phyloP scores from a whole-genome alignment of 495 filamentous ascomycete species.

The Neurospora terricola region DNA sequence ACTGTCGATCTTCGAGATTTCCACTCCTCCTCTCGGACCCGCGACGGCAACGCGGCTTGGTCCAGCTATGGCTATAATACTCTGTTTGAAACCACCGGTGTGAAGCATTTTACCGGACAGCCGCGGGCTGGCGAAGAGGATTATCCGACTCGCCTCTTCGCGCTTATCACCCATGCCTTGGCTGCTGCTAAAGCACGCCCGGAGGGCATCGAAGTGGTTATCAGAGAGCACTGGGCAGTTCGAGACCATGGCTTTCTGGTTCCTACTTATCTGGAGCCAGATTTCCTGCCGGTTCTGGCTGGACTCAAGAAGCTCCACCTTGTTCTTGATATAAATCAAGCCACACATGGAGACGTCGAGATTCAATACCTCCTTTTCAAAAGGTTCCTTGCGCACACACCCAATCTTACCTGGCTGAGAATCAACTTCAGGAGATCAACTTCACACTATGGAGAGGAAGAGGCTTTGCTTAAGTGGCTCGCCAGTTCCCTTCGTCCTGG shows the following conservation, averaged over 20 bases:
- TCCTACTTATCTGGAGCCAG: conserved; percentile 17
- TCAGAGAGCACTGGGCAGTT: conserved; percentile 15
- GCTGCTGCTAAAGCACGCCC: conserved; percentile 21
- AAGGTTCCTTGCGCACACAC: conserved; percentile 18
- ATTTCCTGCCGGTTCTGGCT: conserved; percentile 18
- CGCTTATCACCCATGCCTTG: conserved; percentile 24
- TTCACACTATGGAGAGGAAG: neutral
- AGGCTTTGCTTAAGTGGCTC: neutral
- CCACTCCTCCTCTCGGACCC: conserved; percentile 20
- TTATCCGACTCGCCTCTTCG: conserved; percentile 15
- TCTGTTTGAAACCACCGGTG: conserved; percentile 6
- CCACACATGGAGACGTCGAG: neutral
- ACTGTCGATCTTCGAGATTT: conserved; percentile 42
- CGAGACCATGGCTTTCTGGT: conserved; percentile 24
- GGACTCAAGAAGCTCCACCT: conserved; percentile 31
- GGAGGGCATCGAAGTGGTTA: conserved; percentile 28
- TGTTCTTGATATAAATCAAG: conserved; percentile 1
- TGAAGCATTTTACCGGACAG: neutral
- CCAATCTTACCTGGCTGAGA: conserved; percentile 27
- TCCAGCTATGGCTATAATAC: conserved; percentile 27
- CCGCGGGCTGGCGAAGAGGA: neutral
- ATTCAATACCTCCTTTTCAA: conserved; percentile 3
- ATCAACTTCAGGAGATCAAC: conserved; percentile 18
- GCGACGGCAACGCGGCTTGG: conserved; percentile 22
- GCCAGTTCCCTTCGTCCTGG: neutral